These are phyloP conservation scores for Dillenia turbinata DNA, from an alignment of 164 flowering plant genomes.

Conservation along the genomic window DNA sequence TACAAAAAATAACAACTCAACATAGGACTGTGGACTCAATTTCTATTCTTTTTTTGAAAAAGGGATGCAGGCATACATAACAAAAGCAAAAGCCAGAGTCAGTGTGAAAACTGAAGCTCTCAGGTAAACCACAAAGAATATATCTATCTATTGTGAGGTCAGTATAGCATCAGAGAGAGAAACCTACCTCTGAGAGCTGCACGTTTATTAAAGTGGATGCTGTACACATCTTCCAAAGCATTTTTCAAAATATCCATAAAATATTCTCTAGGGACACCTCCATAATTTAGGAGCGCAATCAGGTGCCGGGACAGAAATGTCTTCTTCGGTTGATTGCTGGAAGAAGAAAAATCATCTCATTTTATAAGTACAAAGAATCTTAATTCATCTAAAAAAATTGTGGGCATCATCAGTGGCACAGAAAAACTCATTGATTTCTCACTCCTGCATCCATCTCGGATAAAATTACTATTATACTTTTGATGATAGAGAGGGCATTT, in stretches of 20 bases:
- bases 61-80: not conserved
- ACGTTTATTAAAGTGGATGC: conserved; percentile 29
- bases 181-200: conserved; percentile 52
- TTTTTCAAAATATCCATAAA: conserved; percentile 37
- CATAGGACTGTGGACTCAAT: no score
- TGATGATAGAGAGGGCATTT: no score
- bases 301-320: conserved; percentile 42
- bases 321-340: conserved; percentile 43
- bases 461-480: no score
- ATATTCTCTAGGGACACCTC: conserved; percentile 54
- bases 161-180: no score
- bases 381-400: no score
- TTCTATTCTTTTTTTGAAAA: no score
- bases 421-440: not conserved
- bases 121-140: not conserved
- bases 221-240: conserved; percentile 42
- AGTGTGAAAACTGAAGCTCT: not conserved
- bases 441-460: no score
- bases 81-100: not conserved
- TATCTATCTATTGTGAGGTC: not conserved
- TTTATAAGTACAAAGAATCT: no score
- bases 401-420: conserved; percentile 3
- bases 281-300: conserved; percentile 59
- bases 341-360: conserved; percentile 3
- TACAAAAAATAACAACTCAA: not conserved